Evolutionary conservation across 768 basidiomycete genomes (phyloP), one percentile per base, ranked within the genome.

Genomic region (Paxillus involutus): DNA sequence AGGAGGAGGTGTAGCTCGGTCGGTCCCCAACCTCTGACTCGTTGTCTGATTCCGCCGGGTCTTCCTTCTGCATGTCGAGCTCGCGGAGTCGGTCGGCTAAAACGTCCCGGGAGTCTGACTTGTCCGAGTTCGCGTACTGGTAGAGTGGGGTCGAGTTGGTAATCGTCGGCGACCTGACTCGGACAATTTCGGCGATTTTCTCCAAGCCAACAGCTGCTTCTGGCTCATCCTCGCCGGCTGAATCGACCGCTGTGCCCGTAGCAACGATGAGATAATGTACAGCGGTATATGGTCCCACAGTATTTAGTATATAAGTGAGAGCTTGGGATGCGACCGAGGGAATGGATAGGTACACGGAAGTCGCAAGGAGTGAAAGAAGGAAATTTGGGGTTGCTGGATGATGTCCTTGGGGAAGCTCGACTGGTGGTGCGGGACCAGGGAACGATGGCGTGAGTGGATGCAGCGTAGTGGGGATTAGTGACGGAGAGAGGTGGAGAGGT

Each of bases 351-450:
- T 91, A 97, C 19, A 91, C 80, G 1, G 92, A 79, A 13, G 92
- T 93, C 0, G 94, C 91, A 32, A 98, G 82, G 14, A 97, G 78
- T 4, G 93, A 94, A 13, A 94, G 77, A 6, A 97, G 80, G 61
- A 97, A 87, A 9, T 83, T 78, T 4, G 94, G 91, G 1, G 86
- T 83, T 1, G 86, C 90, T 0, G 85, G 86, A 44, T 95, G 92
- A 35, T 86, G 77, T 19, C 75, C 80, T 0, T 70, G 57, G 4
- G 88, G 84, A 3, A 71, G 60, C 1, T 73, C 63, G 1, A 56
- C 46, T 0, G 61, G 45, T 2, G 56, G 57, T 13, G 57, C n/a
- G 16, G 69, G 58, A 11, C 70, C 59, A 1, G 79, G 78, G 62
- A 84, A 87, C n/a, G 79, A 77, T 2, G 86, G 77, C 0, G 90